Evolutionary conservation across 1,284 basidiomycete species (phyloP), one percentile per base, ranked within the genome.

Genomic region (Naganishia sp.): DNA sequence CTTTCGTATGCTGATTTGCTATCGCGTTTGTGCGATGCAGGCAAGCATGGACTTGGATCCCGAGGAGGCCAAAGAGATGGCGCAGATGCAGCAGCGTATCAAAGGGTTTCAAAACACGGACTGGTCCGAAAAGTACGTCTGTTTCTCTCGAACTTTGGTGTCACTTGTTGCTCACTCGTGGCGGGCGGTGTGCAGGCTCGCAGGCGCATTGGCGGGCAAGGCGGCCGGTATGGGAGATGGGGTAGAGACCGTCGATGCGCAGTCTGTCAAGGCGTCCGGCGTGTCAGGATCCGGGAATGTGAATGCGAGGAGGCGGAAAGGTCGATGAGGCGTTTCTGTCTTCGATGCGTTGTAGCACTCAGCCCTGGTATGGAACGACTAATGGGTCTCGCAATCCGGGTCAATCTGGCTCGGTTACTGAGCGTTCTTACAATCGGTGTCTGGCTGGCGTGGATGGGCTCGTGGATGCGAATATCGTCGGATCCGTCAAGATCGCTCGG

Each of bases 21-120:
- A 0, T 2, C 13, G 59, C 53, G 44, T 42, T 72, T 46, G 52
- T 33, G 49, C n/a, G 44, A 54, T 53, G 3, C 72, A 91, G 90
- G 88, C 89, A 82, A 86, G 53, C n/a, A 70, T 79, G 66, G 75
- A 88, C 66, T 76, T 90, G 78, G 90, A 93, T 73, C 89, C 90
- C 0, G 88, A 90, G 72, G 78, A 86, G 45, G 79, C 89, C 63
- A 84, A 87, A 70, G 90, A 90, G 64, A 82, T 91, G 71, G 86
- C 86, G 69, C 83, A 83, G 71, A 85, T 86, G 60, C 88, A 90
- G 72, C 85, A 84, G 46, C 86, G 84, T 75, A 81, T 89, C 74
- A 75, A 82, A 10, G 82, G 77, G 49, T 78, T 86, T 50, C 88
- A 89, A 75, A 86, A 78, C 61, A 74, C 72, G 65, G 78, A 78